Evolutionary conservation across 1,284 basidiomycete genomes (phyloP), one percentile per base, ranked within the genome.

Genomic region (Neolentinus lepideus): DNA sequence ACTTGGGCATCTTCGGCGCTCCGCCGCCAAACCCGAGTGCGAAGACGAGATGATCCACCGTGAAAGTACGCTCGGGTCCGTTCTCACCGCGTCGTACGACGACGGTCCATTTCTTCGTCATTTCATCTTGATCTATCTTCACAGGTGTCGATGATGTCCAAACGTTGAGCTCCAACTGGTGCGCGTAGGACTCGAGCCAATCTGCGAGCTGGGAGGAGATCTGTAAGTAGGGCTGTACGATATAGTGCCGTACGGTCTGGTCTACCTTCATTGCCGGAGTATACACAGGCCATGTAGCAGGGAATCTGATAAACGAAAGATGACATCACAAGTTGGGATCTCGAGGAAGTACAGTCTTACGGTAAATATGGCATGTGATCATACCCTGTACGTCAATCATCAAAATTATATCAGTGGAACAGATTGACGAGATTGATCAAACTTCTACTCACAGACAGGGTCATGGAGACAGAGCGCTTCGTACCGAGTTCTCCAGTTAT

Each of bases 121-220:
- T 62, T 19, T 69, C 66, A 60, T 82, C 75, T 60, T 77, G 79
- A 3, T 65, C 60, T 2, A 77, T 75, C n/a, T 66, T 66, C 1
- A 64, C 71, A 9, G 84, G 71, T 2, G 67, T 75, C 0, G 81
- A 73, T 8, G 79, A 78, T 1, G 79, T 81, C 85, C 86, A 88
- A 24, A 84, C 74, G 66, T 84, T 80, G 45, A 88, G 66, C 60
- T 88, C 85, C 62, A 88, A 71, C 0, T 77, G 66, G 43, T 83
- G 75, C 2, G 83, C 85, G 65, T 87, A 90, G 27, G 69, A 71
- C 65, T 88, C 84, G 6, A 88, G 73, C 81, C 84, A 89, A 62
- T 84, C 79, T 0, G 81, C 85, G 14, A 89, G 74, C 78, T 85
- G 52, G 16, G 51, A 38, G 43, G 51, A 3, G 12, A 43, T 16